Percentiles rank a stretch among this genome's conserved stretches.
Conservation (phyloP, 305 asterid genomes). For the Fraxinus nigra region DNA sequence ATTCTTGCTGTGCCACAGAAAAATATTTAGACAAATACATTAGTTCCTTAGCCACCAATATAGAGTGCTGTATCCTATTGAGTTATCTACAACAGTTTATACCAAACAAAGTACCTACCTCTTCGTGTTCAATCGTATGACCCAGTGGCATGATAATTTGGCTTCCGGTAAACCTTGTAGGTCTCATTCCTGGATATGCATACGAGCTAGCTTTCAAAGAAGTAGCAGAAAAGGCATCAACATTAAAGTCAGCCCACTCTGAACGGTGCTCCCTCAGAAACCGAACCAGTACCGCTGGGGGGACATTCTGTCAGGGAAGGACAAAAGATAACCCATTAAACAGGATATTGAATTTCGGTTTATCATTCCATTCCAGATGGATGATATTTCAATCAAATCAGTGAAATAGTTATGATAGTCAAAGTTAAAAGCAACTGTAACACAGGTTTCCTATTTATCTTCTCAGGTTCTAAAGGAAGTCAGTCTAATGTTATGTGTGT, state of each 20-base stretch:
- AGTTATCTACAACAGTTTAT: neutral
- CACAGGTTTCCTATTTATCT: neutral
- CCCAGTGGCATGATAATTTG: constrained; percentile 93
- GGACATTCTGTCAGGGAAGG: constrained; percentile 59
- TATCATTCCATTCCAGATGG: neutral
- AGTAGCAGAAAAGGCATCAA: constrained; percentile 81
- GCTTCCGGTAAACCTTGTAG: constrained; percentile 83
- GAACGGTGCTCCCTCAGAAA: constrained; percentile 92
- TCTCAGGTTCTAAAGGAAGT: neutral
- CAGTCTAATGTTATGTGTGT: neutral
- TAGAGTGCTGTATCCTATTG: neutral
- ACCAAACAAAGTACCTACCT: constrained; percentile 38
- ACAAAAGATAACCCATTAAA: neutral
- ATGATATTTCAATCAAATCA: neutral
- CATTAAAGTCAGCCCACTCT: constrained; percentile 93
- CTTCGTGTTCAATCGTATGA: constrained; percentile 88
- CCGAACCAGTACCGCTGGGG: constrained; percentile 81
- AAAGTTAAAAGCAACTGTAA: neutral
- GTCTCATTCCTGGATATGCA: constrained; percentile 76
- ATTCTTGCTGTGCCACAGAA: neutral
- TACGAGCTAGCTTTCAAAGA: constrained; percentile 63
- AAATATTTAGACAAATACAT: neutral
- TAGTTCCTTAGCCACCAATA: neutral
- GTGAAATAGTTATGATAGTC: neutral
- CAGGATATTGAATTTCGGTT: neutral